phyloP scores from a whole-genome alignment of 108 stramenopile genomes.

The Cyclotella sp. region DNA sequence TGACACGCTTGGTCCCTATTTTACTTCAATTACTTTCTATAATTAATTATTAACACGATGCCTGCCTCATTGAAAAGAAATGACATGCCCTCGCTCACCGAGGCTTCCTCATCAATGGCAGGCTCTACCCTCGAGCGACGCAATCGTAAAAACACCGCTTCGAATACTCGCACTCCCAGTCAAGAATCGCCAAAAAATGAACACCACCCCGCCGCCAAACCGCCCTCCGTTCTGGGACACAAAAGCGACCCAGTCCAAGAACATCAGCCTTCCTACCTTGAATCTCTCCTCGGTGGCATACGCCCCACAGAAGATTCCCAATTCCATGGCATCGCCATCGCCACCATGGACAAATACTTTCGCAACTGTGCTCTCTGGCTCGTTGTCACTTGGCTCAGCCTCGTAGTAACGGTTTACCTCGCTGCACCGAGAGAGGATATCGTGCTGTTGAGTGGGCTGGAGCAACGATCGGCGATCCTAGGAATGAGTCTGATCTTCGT shows the following conservation, averaged over 20 bases:
- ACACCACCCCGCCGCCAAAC: no score
- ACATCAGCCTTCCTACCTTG: conserved; percentile 20
- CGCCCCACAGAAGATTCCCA: conserved; percentile 22
- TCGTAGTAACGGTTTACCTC: conserved; percentile 25
- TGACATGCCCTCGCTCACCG: no score
- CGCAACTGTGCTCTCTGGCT: conserved; percentile 20
- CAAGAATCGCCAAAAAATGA: no score
- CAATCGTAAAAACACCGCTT: no score
- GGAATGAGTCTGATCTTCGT: conserved; percentile 35
- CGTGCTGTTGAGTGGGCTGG: conserved; percentile 29
- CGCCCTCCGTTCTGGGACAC: no score
- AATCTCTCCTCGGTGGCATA: conserved; percentile 16
- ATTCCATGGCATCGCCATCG: conserved; percentile 22
- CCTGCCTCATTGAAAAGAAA: no score
- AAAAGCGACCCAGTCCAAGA: conserved; percentile 5
- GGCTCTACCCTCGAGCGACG: no score
- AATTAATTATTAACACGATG: no score
- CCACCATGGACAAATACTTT: conserved; percentile 35
- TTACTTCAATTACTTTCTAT: no score
- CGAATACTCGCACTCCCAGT: no score
- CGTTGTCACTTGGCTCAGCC: conserved; percentile 11
- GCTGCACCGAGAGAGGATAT: conserved; percentile 27
- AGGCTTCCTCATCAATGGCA: no score
- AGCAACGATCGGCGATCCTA: conserved; percentile 30
- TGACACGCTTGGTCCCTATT: no score